Conservation (phyloP, 345 rosid species). For the Abelmoschus esculentus region DNA sequence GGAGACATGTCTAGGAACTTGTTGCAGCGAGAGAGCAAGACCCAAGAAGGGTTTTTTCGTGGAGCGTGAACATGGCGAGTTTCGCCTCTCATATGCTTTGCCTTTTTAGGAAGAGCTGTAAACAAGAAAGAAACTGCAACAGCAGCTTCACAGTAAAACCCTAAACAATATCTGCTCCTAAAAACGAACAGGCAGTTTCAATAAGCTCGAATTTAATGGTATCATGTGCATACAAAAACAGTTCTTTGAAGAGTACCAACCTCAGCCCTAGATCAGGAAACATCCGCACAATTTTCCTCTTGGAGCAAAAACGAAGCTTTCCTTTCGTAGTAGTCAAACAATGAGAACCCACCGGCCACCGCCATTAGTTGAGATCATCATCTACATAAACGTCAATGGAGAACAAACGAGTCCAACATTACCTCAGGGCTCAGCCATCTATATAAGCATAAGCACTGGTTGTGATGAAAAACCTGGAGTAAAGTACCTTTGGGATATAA, state of each 20-base stretch:
- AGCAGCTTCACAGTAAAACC: conserved; percentile 20
- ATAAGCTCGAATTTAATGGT: background rate
- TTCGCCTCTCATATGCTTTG: conserved; percentile 11
- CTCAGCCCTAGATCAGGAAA: conserved; percentile 5
- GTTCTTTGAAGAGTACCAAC: background rate
- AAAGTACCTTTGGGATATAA: background rate
- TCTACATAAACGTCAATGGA: background rate
- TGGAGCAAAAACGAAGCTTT: background rate
- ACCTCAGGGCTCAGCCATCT: too few species aligned
- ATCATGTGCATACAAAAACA: too few species aligned
- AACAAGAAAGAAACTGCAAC: conserved; percentile 3
- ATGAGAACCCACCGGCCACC: background rate
- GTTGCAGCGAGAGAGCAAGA: conserved; percentile 42
- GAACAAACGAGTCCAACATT: background rate
- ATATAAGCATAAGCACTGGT: too few species aligned
- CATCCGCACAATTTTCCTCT: background rate
- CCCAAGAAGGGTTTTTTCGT: conserved; percentile 57
- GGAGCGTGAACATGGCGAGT: conserved; percentile 17
- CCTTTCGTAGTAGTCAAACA: background rate
- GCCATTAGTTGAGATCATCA: conserved; percentile 5
- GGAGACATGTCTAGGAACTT: conserved; percentile 65
- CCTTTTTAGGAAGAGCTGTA: conserved; percentile 12
- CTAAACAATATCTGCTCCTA: conserved; percentile 10
- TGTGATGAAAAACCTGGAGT: background rate
- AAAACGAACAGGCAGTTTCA: too few species aligned